Base-by-base conservation (phyloP, 768 basidiomycete species). In the Hemileccinum rubropunctum region DNA sequence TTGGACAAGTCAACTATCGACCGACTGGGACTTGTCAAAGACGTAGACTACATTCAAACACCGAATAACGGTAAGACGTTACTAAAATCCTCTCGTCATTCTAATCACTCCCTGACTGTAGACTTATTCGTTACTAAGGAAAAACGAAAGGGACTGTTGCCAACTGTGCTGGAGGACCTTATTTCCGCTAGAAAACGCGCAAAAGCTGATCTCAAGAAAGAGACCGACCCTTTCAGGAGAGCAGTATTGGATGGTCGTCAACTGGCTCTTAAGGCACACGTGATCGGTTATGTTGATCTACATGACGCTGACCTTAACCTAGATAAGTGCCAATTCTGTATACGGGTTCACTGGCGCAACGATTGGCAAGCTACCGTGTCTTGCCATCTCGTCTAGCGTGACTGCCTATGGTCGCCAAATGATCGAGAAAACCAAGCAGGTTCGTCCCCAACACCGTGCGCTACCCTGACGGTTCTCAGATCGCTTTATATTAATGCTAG, bases 331-430 rank as follows among this genome's bases (percentile, higher is more conserved):
- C 23, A 99, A 98, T 70, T 99, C 97, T 2, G 95, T 99, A 23
- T 99, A 99, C 59, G 97, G 97, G 23, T 98, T 99, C 66, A 98
- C 97, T 6, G 97, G 97, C 34, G 97, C 97, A 0, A 98, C 97
- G 0, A 79, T 98, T 56, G 97, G 97, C 48, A 98, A 98, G 69
- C 74, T 99, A 14, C 94, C 97, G 4, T 99, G 97, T 74, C 76
- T 98, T 36, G 73, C 92, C 10, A 99, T 99, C 54, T 98, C 97
- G 13, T 98, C 95, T 2, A 94, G 91, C 71, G 82, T 84, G 36
- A 99, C 97, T 1, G 82, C 97, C 0, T 99, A 97, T 68, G 97
- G 97, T 59, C 91, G 97, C 50, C 88, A 97, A 68, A 99, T 99
- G 97, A 98, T 99, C 53, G 95, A 98, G 68, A 85, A 83, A 65